Base-by-base conservation (phyloP, 225 moss, liverwort and hornwort species). In the Bryum argenteum region DNA sequence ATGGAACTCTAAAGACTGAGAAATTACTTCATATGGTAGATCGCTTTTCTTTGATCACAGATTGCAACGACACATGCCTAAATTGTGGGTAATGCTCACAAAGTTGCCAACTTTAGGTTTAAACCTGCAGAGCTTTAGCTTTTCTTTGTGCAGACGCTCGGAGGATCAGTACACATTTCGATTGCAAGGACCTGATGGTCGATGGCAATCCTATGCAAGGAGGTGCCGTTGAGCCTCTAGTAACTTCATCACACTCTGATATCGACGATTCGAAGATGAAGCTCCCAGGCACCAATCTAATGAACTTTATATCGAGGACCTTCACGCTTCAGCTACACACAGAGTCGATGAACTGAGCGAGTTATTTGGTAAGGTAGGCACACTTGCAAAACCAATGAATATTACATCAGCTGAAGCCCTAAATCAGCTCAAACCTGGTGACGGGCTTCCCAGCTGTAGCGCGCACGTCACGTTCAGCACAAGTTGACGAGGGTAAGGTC, bases 401-500 rank as follows among this genome's bases (percentile, higher is more conserved):
- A 14, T 79, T 6, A 67, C 24, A 11, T 11, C 17, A 12, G 33
- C 33, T 33, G 33, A 33, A 62, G 40, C 2, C 6, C 39, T 22
- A 77, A 58, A 28, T 48, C 71, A 6, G 33, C 54, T 1, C 53
- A 38, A 1, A 4, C 33, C 2, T 21, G 10, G 18, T 8, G 44
- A 44, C 43, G 37, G 21, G 11, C 64, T 52, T 33, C 2, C 20
- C 12, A 9, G 4, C 6, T 59, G 70, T 45, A 44, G 16, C 11
- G 80, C 71, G 0, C 71, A 55, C 1, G 12, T 80, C 47, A 66
- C 47, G 9, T 80, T 40, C 61, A 28, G 8, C 0, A 57, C 8
- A 13, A n/a, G 4, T 74, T 63, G 51, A 74, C 51, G 72, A 72
- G 10, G 72, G 76, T 76, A 63, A 45, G 71, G 43, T 47, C 47